Evolutionary conservation across 140 eudicot species (phyloP).

Genomic region (Erigeron philadelphicus): DNA sequence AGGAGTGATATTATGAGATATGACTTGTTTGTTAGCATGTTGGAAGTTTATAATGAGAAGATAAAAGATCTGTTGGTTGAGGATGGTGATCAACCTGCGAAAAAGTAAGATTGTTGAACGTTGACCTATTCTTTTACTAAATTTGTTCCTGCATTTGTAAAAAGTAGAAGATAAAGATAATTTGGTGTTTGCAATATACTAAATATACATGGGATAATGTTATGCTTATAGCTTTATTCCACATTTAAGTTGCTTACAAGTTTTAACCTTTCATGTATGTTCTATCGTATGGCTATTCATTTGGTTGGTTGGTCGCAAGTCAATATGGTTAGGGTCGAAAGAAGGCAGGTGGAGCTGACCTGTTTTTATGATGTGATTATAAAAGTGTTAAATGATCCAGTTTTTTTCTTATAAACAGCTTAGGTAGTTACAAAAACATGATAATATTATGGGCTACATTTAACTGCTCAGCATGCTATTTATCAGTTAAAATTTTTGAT

Average conservation of each 20-base stretch:
- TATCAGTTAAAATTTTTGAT: too few species aligned
- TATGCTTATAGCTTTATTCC: not conserved
- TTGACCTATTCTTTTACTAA: conserved; percentile 2
- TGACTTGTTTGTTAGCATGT: conserved; percentile 82
- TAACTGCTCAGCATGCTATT: too few species aligned
- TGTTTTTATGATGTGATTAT: too few species aligned
- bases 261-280: not conserved
- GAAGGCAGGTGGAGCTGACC: too few species aligned
- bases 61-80: conserved; percentile 85
- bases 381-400: too few species aligned
- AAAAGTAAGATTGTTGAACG: conserved; percentile 50
- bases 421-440: too few species aligned
- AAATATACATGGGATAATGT: not conserved
- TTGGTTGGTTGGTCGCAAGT: too few species aligned
- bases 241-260: conserved; percentile 3
- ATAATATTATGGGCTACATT: too few species aligned
- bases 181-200: not conserved
- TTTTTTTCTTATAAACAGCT: too few species aligned
- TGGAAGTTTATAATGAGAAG: conserved; percentile 95
- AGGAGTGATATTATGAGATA: conserved; percentile 70
- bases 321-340: too few species aligned
- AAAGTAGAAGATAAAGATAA: not conserved
- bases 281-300: too few species aligned
- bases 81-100: conserved; percentile 53
- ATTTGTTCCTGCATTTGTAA: not conserved